Percentiles rank a stretch among this genome's conserved stretches.
phyloP scores from a whole-genome alignment of 768 basidiomycete genomes.

The Kondoa subrosea region DNA sequence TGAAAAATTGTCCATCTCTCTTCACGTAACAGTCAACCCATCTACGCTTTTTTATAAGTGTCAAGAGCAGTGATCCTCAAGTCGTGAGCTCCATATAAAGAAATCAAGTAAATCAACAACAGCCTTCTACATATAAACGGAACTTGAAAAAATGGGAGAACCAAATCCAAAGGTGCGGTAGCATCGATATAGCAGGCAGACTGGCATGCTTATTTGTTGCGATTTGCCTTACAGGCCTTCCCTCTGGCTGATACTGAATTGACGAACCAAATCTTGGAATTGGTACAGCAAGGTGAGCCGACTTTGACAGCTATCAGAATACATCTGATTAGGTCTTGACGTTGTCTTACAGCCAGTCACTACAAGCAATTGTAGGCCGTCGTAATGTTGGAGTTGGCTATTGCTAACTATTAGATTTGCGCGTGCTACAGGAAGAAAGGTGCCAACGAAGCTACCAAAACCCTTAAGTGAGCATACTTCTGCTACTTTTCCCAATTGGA shows the following conservation, averaged over 20 bases:
- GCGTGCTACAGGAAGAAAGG: slow-evolving; percentile 53
- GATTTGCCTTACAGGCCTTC: slow-evolving; percentile 26
- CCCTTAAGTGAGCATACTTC: slow-evolving; percentile 36
- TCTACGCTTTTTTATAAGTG: not conserved
- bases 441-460: slow-evolving; percentile 98
- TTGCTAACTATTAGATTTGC: not conserved
- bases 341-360: slow-evolving; percentile 44
- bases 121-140: not conserved
- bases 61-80: slow-evolving; percentile 3
- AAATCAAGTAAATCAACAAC: not conserved
- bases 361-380: slow-evolving; percentile 63
- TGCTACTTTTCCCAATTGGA: not conserved
- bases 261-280: slow-evolving; percentile 91
- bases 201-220: not conserved
- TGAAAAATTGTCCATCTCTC: not conserved
- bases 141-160: not conserved
- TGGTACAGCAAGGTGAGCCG: slow-evolving; percentile 46
- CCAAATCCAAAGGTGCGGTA: slow-evolving; percentile 3
- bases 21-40: not conserved
- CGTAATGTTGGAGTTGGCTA: not conserved
- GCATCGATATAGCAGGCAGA: not conserved
- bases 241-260: slow-evolving; percentile 53
- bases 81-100: slow-evolving; percentile 5
- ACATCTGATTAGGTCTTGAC: not conserved
- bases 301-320: slow-evolving; percentile 74